These are phyloP conservation scores for Solanum chilense DNA, from an alignment of 257 asterid species.

Conservation along the genomic window DNA sequence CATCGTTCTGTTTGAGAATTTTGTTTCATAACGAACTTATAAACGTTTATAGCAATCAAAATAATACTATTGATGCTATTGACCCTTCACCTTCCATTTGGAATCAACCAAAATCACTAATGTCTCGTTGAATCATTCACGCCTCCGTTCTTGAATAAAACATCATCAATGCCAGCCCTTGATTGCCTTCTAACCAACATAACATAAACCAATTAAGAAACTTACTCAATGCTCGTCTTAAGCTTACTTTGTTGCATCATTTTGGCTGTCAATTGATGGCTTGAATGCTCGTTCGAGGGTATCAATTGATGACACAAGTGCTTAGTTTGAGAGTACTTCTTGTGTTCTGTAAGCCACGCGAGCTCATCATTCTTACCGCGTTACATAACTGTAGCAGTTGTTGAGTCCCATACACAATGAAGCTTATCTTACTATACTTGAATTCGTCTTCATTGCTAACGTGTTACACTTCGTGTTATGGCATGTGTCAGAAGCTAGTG, in stretches of 20 bases:
- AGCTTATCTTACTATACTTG: background rate
- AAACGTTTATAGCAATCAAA: background rate
- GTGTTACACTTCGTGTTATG: background rate
- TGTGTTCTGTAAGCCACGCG: background rate
- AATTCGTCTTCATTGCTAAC: background rate
- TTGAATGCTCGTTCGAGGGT: background rate
- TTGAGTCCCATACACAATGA: background rate
- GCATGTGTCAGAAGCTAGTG: constrained; percentile 11
- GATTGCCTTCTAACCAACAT: background rate
- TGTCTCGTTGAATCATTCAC: background rate
- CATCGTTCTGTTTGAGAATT: background rate
- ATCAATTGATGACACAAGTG: background rate
- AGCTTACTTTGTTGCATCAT: background rate
- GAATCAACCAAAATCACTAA: background rate
- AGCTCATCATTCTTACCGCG: background rate
- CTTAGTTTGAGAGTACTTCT: background rate
- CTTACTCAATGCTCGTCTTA: background rate
- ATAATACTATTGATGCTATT: background rate
- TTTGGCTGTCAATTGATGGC: background rate
- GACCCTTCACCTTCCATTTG: background rate
- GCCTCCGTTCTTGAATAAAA: background rate
- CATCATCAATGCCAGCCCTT: background rate
- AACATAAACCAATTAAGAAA: background rate
- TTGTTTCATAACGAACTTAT: background rate
- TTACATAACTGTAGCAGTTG: background rate